Conservation (phyloP, 176 grass and related monocot genomes). For the Lolium multiflorum region DNA sequence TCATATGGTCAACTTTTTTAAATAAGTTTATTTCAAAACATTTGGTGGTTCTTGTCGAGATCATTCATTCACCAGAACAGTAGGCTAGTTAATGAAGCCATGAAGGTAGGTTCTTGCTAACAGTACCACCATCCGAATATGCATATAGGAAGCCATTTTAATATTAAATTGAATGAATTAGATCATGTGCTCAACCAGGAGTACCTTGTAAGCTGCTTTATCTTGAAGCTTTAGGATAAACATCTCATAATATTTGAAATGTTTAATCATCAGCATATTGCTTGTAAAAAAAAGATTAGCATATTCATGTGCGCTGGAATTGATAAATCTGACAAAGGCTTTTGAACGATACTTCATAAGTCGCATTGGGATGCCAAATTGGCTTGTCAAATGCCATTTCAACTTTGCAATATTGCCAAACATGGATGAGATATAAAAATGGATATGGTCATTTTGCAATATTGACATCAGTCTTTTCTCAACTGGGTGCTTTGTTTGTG, state of each 20-base stretch:
- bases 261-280: background rate
- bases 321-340: too few relatives aligned
- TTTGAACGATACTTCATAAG: too few relatives aligned
- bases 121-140: background rate
- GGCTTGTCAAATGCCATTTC: background rate
- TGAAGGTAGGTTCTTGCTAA: conserved; percentile 1
- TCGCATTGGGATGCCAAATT: too few relatives aligned
- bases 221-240: conserved; percentile 10
- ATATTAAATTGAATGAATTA: conserved; percentile 16
- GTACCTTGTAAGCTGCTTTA: conserved; percentile 3
- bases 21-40: conserved; percentile 21
- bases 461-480: background rate
- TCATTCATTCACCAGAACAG: conserved; percentile 17
- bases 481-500: background rate
- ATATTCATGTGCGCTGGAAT: background rate
- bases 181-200: background rate
- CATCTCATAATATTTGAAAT: background rate
- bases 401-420: conserved; percentile 7
- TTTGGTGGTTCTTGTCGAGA: conserved; percentile 9
- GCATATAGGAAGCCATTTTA: background rate
- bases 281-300: background rate
- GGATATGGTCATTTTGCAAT: background rate
- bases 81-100: conserved; percentile 20
- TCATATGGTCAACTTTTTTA: background rate
- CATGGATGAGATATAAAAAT: background rate